phyloP scores from a whole-genome alignment of 2,329 filamentous ascomycete genomes.

The Ophiostoma himal-ulmi region DNA sequence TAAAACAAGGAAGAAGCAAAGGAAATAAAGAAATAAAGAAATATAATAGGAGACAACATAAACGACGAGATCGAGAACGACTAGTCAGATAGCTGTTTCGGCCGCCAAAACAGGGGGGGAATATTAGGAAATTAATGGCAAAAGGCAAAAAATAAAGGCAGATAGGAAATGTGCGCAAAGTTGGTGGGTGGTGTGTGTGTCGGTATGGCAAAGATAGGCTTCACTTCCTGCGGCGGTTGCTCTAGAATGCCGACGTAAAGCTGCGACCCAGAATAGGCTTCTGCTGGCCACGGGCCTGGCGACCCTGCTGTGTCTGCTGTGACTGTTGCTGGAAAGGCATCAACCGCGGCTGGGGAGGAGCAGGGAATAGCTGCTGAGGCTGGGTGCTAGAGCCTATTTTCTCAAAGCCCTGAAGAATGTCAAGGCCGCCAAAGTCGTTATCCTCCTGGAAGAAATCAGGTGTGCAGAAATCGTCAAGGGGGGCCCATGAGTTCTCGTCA shows the following conservation, averaged over 20 bases:
- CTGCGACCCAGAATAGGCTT: slow-evolving; percentile 39
- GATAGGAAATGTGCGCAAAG: not conserved
- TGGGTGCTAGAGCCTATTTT: slow-evolving; percentile 56
- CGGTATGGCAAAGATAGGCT: not conserved
- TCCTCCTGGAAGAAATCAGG: slow-evolving; percentile 54
- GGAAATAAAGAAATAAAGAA: not conserved
- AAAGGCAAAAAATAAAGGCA: not conserved
- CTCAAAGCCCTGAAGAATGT: slow-evolving; percentile 69
- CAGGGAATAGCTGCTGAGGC: slow-evolving; percentile 27
- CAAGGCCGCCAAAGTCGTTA: slow-evolving; percentile 55
- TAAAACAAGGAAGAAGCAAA: slow-evolving; percentile 13
- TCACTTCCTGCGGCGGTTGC: not conserved
- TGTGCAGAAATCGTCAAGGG: slow-evolving; percentile 48
- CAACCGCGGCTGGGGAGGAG: slow-evolving; percentile 35
- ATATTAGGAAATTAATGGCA: not conserved
- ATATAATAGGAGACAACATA: slow-evolving; percentile 5
- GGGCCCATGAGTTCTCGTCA: slow-evolving; percentile 40
- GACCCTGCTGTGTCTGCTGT: slow-evolving; percentile 27
- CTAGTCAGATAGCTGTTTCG: not conserved
- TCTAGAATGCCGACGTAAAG: slow-evolving; percentile 36
- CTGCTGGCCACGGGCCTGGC: slow-evolving; percentile 23
- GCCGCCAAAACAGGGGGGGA: not conserved
- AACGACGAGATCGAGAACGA: not conserved
- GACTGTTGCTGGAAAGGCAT: slow-evolving; percentile 31
- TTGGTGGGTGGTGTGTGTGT: not conserved